Evolutionary conservation across 2,329 filamentous ascomycete genomes (phyloP), one percentile per base, ranked within the genome.

Genomic region (Ceratocystiopsis sp.): DNA sequence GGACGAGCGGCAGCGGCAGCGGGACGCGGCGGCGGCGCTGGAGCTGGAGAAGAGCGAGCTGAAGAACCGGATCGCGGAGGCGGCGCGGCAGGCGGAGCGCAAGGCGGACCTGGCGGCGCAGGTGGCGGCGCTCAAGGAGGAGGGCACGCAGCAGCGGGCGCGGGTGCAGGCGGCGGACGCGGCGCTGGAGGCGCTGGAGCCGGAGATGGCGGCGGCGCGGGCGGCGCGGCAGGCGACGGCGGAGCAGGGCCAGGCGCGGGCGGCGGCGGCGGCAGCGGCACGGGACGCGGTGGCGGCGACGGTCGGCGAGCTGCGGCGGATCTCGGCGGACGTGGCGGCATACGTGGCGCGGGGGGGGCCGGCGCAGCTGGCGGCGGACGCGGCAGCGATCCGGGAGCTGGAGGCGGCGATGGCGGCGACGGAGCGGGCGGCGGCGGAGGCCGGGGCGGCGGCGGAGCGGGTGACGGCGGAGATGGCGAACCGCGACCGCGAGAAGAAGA

Each of bases 401-500:
- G 76, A 89, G 54, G 65, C 69, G 48, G 69, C 77, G 19, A 79
- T 91, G 43, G 59, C 66, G 35, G 66, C 65, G 16, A 66, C 80
- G 14, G 81, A 93, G 53, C 65, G 64, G 16, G 81, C 91, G 49
- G 76, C 84, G 54, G 63, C 63, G 13, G 65, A 75, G 38, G 64
- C 91, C 42, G 80, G 78, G 3, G 67, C 71, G 19, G 73, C 80
- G 44, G 76, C 84, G 47, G 91, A 93, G 59, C 78, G 78, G 51
- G 70, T 94, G 41, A 80, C 81, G 50, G 73, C 82, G 40, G 79
- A 85, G 42, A 71, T 87, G 42, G 75, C 78, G 52, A 84, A 86
- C 54, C 82, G 84, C 45, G 82, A 87, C 49, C 76, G 79, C 46
- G 87, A 79, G 44, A 89, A 86, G 62, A 80, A 84, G 53, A 86